A percentile compares a stretch with the other conserved stretches of the same genome.
phyloP scores from a whole-genome alignment of 2,329 filamentous ascomycete species.

The Coniella lustricola region DNA sequence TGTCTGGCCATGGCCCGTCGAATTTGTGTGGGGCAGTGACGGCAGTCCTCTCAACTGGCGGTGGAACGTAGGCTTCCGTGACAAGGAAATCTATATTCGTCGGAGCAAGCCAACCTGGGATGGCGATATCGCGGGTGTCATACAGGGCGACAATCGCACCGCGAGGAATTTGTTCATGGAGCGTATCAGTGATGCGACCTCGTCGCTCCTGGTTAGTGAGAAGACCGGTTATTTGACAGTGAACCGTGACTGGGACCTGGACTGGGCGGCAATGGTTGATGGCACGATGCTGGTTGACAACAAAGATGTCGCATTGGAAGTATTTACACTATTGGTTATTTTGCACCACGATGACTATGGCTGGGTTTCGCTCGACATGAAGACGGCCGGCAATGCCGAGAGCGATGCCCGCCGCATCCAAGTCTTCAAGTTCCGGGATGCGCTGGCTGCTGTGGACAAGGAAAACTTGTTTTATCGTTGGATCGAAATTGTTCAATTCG shows the following conservation, averaged over 20 bases:
- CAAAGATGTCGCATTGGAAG: constrained; percentile 53
- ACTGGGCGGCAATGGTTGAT: constrained; percentile 73
- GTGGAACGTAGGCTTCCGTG: constrained; percentile 65
- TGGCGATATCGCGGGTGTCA: constrained; percentile 45
- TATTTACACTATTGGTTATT: constrained; percentile 64
- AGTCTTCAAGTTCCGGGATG: constrained; percentile 73
- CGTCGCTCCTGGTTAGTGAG: constrained; percentile 55
- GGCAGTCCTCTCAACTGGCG: constrained; percentile 68
- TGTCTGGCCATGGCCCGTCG: constrained; percentile 65
- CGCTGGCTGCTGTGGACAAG: constrained; percentile 68
- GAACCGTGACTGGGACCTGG: constrained; percentile 79
- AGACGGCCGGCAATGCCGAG: constrained; percentile 34
- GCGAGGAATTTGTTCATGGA: constrained; percentile 53
- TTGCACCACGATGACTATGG: constrained; percentile 61
- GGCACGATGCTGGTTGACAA: constrained; percentile 64
- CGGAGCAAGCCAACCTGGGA: constrained; percentile 66
- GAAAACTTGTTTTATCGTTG: constrained; percentile 86
- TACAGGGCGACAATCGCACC: constrained; percentile 38
- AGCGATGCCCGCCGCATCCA: constrained; percentile 63
- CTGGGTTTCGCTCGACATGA: constrained; percentile 63
- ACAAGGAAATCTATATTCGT: constrained; percentile 74
- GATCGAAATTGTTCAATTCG: constrained; percentile 88
- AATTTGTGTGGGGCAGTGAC: constrained; percentile 59
- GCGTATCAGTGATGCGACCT: constrained; percentile 61
- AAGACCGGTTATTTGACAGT: constrained; percentile 88